A percentile compares a stretch with the other conserved stretches of the same genome.
phyloP scores from a whole-genome alignment of 1,139 yeast species.

The Schizosaccharomyces versatilis region DNA sequence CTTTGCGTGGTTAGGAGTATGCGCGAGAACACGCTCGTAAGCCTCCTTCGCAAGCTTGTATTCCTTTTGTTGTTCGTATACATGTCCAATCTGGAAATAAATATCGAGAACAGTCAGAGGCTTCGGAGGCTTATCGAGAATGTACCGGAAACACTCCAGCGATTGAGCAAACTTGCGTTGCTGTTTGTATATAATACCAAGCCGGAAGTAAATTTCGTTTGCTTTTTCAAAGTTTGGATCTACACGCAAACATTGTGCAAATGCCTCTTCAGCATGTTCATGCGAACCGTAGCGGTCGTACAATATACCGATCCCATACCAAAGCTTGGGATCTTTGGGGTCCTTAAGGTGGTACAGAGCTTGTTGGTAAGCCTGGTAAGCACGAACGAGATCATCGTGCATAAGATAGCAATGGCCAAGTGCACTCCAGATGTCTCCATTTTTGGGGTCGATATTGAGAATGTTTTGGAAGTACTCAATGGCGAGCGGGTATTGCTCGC shows the following conservation, averaged over 20 bases:
- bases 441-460: constrained; percentile 55
- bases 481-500: constrained; percentile 74
- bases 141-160: constrained; percentile 75
- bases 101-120: constrained; percentile 92
- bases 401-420: constrained; percentile 89
- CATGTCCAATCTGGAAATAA: constrained; percentile 95
- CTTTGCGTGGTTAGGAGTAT: constrained; percentile 83
- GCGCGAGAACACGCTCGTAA: constrained; percentile 72
- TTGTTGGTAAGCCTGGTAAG: constrained; percentile 89
- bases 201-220: constrained; percentile 80
- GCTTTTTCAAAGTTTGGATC: constrained; percentile 93
- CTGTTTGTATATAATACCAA: constrained; percentile 93
- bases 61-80: constrained; percentile 79
- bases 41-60: constrained; percentile 86
- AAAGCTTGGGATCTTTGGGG: constrained; percentile 84
- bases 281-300: constrained; percentile 89
- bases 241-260: constrained; percentile 80
- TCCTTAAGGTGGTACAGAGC: constrained; percentile 78
- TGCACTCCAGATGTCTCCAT: constrained; percentile 94
- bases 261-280: constrained; percentile 95
- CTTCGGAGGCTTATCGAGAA: constrained; percentile 73
- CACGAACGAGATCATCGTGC: constrained; percentile 88
- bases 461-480: constrained; percentile 85
- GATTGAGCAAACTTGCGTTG: constrained; percentile 75
- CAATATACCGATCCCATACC: constrained; percentile 95